These are phyloP conservation scores for Nepenthes gracilis DNA, from an alignment of 148 eudicot species.

Conservation along the genomic window DNA sequence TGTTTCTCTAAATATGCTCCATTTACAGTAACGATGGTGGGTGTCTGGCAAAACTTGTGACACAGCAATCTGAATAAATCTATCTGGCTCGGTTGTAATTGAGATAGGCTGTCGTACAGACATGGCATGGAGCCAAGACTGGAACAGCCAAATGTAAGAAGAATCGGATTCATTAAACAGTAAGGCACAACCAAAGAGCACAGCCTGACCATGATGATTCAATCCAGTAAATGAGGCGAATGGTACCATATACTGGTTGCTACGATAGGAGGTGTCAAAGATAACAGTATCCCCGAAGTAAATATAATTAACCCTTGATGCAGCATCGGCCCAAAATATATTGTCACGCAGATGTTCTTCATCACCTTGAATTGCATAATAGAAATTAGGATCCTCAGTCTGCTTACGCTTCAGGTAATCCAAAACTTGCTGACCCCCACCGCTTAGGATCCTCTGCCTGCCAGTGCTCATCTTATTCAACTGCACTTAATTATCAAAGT, in stretches of 20 bases:
- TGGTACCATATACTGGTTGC: constrained; percentile 21
- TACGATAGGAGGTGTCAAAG: constrained; percentile 23
- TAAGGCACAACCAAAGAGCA: constrained; percentile 35
- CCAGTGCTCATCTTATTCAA: constrained; percentile 18
- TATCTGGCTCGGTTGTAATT: constrained; percentile 28
- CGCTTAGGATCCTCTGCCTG: constrained; percentile 17
- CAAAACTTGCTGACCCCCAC: constrained; percentile 19
- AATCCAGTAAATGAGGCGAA: constrained; percentile 28
- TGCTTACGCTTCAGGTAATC: constrained; percentile 29
- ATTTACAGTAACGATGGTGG: constrained; percentile 23
- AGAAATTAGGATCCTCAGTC: constrained; percentile 23
- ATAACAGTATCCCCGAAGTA: constrained; percentile 31
- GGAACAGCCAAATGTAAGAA: constrained; percentile 28
- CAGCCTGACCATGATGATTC: constrained; percentile 39
- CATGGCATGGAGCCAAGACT: constrained; percentile 33
- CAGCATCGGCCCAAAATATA: constrained; percentile 32
- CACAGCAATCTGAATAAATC: constrained; percentile 27
- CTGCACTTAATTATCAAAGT: constrained; percentile 2
- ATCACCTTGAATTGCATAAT: constrained; percentile 26
- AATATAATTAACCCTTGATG: constrained; percentile 19
- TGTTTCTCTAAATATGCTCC: constrained; percentile 33
- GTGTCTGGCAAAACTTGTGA: constrained; percentile 26
- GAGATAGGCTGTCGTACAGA: constrained; percentile 22
- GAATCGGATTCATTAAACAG: constrained; percentile 23
- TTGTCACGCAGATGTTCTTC: constrained; percentile 15